Base-by-base conservation (phyloP, 2,329 filamentous ascomycete genomes). In the Botrytis aclada region DNA sequence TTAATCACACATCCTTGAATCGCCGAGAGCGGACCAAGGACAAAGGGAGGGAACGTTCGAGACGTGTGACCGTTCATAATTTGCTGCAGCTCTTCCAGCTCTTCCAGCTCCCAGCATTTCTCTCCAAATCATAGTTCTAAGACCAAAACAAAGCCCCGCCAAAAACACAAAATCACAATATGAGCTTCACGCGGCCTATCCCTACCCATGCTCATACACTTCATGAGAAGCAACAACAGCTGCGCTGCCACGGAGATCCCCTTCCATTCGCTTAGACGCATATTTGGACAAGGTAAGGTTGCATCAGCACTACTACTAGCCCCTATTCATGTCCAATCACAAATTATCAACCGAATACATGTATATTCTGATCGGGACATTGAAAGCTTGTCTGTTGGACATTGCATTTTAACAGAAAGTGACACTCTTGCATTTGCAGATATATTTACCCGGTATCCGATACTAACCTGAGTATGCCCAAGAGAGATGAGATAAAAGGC, bases 171-270 rank as follows among this genome's bases (percentile, higher is more conserved):
- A 39, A n/a, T 54, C 7, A 37, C 8, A 12, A 37, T n/a, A 51
- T 51, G 22, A 54, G 10, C 45, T 66, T 54, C 51, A 39, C 25
- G 64, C 45, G 39, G 45, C 1, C 32, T 10, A 66, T 39, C 45
- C 45, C 4, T 66, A 54, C 45, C 45, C 22, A 63, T 43, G 41
- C n/a, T 18, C 61, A 62, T 62, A n/a, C 22, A 41, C 7, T 54
- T 34, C 64, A 54, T 39, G 25, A 54, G n/a, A 66, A 66, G 64
- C 64, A 66, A 54, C 64, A 66, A 54, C 37, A 54, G 41, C 34
- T 66, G 45, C 16, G 45, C 64, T 54, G 45, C 64, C 64, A 66
- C 45, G 16, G 45, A n/a, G 61, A 51, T 4, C 63, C 63, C 43
- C 43, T 66, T 39, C 32, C 29, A 51, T 66, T 66, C 63, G 63